Percentiles rank a stretch among this genome's conserved stretches.
These are phyloP conservation scores for Aspergillus fumigatus DNA, from an alignment of 2,329 filamentous ascomycete species.

Conservation along the genomic window DNA sequence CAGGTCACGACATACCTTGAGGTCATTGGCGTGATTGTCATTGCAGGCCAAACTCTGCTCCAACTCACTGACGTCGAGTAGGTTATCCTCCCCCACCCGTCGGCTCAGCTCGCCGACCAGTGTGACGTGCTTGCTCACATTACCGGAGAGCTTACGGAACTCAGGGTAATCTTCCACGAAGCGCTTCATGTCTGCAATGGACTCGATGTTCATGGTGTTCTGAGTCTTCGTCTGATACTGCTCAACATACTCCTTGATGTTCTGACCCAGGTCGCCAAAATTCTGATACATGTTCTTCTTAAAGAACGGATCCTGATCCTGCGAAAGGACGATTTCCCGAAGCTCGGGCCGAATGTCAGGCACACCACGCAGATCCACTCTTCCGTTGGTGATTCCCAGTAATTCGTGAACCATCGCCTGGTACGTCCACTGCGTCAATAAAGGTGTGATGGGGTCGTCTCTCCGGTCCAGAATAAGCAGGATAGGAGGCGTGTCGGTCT, in stretches of 20 bases:
- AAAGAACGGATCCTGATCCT: conserved; percentile 98
- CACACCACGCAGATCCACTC: conserved; percentile 79
- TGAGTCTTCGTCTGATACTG: conserved; percentile 98
- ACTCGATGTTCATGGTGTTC: conserved; percentile 91
- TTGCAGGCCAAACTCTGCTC: conserved; percentile 97
- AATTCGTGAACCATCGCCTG: conserved; percentile 99
- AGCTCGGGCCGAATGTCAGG: conserved; percentile 81
- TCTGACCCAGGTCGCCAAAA: conserved; percentile 90
- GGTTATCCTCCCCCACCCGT: conserved; percentile 74
- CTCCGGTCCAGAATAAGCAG: conserved; percentile 84
- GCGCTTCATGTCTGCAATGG: conserved; percentile 96
- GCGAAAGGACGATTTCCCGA: conserved; percentile 89
- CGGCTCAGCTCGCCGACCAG: conserved; percentile 90
- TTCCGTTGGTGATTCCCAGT: conserved; percentile 89
- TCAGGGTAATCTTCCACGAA: conserved; percentile 99
- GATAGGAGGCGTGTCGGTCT: conserved; percentile 90
- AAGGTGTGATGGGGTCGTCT: conserved; percentile 89
- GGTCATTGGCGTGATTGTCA: conserved; percentile 84
- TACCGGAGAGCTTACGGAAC: conserved; percentile 92
- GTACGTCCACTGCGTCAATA: conserved; percentile 97
- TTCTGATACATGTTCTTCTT: conserved; percentile 99
- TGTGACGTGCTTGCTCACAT: conserved; percentile 97
- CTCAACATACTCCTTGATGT: conserved; percentile 98
- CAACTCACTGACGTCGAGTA: conserved; percentile 94
- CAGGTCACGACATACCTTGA: conserved; percentile 60